Base-by-base conservation (phyloP, 345 rosid species). In the Zanthoxylum bungeanum region DNA sequence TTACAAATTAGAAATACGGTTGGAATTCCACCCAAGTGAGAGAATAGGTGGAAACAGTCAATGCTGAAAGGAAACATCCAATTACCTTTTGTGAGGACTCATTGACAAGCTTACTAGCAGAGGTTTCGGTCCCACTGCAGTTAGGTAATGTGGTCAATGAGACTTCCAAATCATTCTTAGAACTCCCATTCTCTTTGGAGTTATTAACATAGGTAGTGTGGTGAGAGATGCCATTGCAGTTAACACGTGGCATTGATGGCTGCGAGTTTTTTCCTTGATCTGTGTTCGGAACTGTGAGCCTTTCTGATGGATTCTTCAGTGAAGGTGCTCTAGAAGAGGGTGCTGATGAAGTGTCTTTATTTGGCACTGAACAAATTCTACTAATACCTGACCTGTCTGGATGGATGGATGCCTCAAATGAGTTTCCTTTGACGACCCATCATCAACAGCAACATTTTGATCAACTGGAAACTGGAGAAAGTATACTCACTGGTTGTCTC, bases 401-500 rank as follows among this genome's bases (percentile, higher is more conserved):
- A 69, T 33, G 57, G 77, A 42, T 66, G 60, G 68, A 58, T 82
- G 82, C 62, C 77, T 85, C 64, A 25, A 39, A 62, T 25, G 73
- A 75, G 47, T 75, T 64, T 74, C 82, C 72, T 74, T 73, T 42
- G 75, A 30, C 64, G 60, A 56, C 25, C 73, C 72, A 60, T 33
- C 39, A 61, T 55, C 58, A 62, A 60, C 24, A 0, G 64, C 71
- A 62, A 75, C 82, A 46, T 79, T 88, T 50, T 10, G 22, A 55
- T 16, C 27, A 37, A 47, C 24, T 10, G 7, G 12, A 8, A 31
- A 51, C 28, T 37, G 36, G 28, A 42, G 5, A 14, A 36, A 40
- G 55, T 57, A 59, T 49, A 69, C 88, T 64, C 76, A 87, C 95
- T 87, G 10, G 80, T 50, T 52, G 83, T 72, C 76, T 83, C 85